These are phyloP conservation scores for Penicillium sp. DNA, from an alignment of 2,329 filamentous ascomycete genomes.

Conservation along the genomic window DNA sequence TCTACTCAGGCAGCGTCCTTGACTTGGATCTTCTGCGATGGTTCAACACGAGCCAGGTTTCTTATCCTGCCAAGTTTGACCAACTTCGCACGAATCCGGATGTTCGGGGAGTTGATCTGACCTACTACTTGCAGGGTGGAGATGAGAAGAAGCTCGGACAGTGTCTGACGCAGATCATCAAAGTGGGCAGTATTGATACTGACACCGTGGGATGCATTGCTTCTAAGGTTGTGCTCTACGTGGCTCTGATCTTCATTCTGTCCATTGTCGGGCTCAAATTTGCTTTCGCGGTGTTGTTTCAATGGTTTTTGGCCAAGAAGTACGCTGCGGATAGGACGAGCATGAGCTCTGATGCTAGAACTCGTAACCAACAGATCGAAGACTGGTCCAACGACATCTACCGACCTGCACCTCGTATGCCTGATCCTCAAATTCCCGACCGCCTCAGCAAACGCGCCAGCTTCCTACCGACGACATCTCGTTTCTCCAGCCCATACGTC, in stretches of 20 bases:
- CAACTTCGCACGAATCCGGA: slow-evolving; percentile 69
- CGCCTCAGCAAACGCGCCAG: slow-evolving; percentile 77
- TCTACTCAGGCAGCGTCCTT: slow-evolving; percentile 91
- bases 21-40: slow-evolving; percentile 85
- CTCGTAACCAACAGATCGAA: slow-evolving; percentile 89
- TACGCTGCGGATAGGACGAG: slow-evolving; percentile 86
- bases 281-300: slow-evolving; percentile 82
- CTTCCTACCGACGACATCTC: slow-evolving; percentile 89
- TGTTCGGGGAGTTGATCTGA: slow-evolving; percentile 82
- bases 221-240: slow-evolving; percentile 93
- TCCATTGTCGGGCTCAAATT: slow-evolving; percentile 86
- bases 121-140: slow-evolving; percentile 76
- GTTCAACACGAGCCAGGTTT: slow-evolving; percentile 82
- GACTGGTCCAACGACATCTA: slow-evolving; percentile 99
- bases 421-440: slow-evolving; percentile 71
- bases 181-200: slow-evolving; percentile 92
- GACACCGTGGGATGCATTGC: slow-evolving; percentile 97
- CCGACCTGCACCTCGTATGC: slow-evolving; percentile 77
- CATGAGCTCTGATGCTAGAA: slow-evolving; percentile 74
- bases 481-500: slow-evolving; percentile 88
- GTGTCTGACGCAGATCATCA: slow-evolving; percentile 91
- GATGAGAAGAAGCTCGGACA: slow-evolving; percentile 78
- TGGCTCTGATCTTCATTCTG: slow-evolving; percentile 87
- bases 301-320: slow-evolving; percentile 89
- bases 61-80: slow-evolving; percentile 73